These are phyloP conservation scores for sunflower (Helianthus annuus) DNA, from an alignment of 129 eudicot genomes.

Conservation along the genomic window HanXRQr2.0-SUNRISE NC_035435.2:150358000-150358499, in stretches of 20 bases:
- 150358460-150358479: too few relatives aligned
- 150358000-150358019: slow-evolving; percentile 17
- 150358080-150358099: not conserved
- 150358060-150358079: slow-evolving; percentile 21
- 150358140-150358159: not conserved
- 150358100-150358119: not conserved
- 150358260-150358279: slow-evolving; percentile 8
- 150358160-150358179: not conserved
- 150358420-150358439: too few relatives aligned
- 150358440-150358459: too few relatives aligned
- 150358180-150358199: slow-evolving; percentile 19
- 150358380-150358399: not conserved
- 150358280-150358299: slow-evolving; percentile 10
- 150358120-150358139: not conserved
- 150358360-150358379: too few relatives aligned
- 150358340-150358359: too few relatives aligned
- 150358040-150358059: slow-evolving; percentile 19
- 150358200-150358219: slow-evolving; percentile 17
- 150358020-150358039: slow-evolving; percentile 11
- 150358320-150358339: slow-evolving; percentile 9
- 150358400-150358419: too few relatives aligned
- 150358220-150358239: slow-evolving; percentile 24
- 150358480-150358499: too few relatives aligned
- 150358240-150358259: slow-evolving; percentile 18
- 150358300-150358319: slow-evolving; percentile 20